phyloP scores from a whole-genome alignment of 169 alveolate species.

The Cryptosporidium andersoni region DNA sequence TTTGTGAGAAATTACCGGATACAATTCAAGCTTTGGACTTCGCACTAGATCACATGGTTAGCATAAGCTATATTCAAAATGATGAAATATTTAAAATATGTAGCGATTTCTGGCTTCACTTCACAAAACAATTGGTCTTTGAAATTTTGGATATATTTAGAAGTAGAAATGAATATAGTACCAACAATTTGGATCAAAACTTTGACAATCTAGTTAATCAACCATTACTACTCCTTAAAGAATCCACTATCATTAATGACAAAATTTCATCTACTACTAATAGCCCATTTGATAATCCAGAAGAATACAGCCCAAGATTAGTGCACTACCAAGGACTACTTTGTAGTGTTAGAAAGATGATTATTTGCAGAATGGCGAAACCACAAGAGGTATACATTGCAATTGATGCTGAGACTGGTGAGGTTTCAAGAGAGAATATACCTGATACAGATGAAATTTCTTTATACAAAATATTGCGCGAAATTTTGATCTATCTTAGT shows the following conservation, averaged over 20 bases:
- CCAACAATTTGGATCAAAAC: not conserved
- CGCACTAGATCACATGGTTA: conserved; percentile 71
- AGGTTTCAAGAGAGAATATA: conserved; percentile 85
- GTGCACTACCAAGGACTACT: conserved; percentile 78
- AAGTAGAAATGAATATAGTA: conserved; percentile 10
- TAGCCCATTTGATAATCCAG: conserved; percentile 50
- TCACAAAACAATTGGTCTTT: conserved; percentile 85
- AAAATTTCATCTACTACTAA: conserved; percentile 6
- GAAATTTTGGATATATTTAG: conserved; percentile 80
- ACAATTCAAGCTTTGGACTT: conserved; percentile 24
- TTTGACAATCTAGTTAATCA: not conserved
- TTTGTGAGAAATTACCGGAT: conserved; percentile 65
- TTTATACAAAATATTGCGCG: conserved; percentile 94
- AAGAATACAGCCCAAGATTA: conserved; percentile 53
- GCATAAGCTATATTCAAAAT: conserved; percentile 82
- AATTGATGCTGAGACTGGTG: conserved; percentile 89
- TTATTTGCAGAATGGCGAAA: conserved; percentile 93
- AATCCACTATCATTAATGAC: conserved; percentile 26
- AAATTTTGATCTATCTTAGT: conserved; percentile 92
- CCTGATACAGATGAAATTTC: conserved; percentile 93
- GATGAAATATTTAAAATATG: conserved; percentile 97
- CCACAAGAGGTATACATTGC: conserved; percentile 93
- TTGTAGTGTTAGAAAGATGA: conserved; percentile 82
- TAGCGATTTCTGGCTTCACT: conserved; percentile 95
- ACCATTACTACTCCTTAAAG: conserved; percentile 58